A percentile compares a stretch with the other conserved stretches of the same genome.
Evolutionary conservation across 495 filamentous ascomycete genomes (phyloP).

Genomic region (Trichoderma reesei): DNA sequence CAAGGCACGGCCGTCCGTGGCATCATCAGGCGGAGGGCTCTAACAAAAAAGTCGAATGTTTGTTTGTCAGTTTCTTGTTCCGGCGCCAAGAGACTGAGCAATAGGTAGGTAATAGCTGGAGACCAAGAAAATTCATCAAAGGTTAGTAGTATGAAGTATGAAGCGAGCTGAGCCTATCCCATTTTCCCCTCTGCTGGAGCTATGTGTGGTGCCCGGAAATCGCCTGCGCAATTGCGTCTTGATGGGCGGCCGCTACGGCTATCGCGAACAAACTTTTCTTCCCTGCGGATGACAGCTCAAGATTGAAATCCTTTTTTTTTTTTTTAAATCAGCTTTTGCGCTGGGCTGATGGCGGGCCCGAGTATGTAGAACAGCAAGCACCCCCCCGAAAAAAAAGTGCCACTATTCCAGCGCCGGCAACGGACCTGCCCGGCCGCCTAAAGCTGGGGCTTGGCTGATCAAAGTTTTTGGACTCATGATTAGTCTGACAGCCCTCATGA

Average conservation of each 20-base stretch:
- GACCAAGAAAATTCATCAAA: too few species aligned
- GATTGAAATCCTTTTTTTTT: not conserved
- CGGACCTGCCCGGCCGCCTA: not conserved
- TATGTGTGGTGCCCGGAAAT: too few species aligned
- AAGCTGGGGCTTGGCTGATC: not conserved
- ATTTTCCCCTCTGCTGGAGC: too few species aligned
- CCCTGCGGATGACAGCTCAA: too few species aligned
- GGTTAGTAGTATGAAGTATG: too few species aligned
- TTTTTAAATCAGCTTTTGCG: not conserved
- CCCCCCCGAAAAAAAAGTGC: not conserved
- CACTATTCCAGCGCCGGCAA: not conserved
- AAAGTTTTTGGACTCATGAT: too few species aligned
- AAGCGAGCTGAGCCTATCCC: too few species aligned
- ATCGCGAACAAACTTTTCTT: too few species aligned
- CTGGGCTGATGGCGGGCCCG: not conserved
- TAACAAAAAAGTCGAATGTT: conserved; percentile 2
- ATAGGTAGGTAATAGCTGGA: too few species aligned
- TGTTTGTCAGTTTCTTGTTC: too few species aligned
- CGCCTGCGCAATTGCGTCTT: not conserved
- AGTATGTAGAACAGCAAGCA: not conserved
- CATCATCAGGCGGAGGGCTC: conserved; percentile 6
- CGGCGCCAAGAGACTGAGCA: not conserved
- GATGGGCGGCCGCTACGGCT: not conserved
- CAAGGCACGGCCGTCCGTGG: not conserved
- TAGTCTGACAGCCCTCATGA: too few species aligned